These are phyloP conservation scores for Aureobasidium sp. DNA, from an alignment of 2,329 filamentous ascomycete species.

Conservation along the genomic window DNA sequence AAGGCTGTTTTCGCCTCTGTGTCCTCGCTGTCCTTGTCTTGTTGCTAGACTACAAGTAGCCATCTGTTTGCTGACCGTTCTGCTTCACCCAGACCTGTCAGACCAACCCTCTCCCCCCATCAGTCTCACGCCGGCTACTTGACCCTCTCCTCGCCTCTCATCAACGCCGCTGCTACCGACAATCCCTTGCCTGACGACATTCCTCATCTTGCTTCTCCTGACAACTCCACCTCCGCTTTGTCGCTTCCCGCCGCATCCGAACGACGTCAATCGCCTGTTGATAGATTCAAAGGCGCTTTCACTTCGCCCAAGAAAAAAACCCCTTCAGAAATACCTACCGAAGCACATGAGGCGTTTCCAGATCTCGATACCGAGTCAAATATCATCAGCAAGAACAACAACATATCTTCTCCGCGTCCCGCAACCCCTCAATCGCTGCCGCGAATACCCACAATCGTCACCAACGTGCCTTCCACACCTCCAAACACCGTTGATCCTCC, in stretches of 20 bases:
- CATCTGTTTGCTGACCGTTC: neutral
- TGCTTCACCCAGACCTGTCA: slow-evolving; percentile 10
- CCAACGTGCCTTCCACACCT: slow-evolving; percentile 36
- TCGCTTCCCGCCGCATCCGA: slow-evolving; percentile 31
- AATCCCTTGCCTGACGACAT: slow-evolving; percentile 20
- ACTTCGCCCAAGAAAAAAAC: slow-evolving; percentile 44
- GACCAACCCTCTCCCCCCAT: slow-evolving; percentile 36
- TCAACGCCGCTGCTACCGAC: slow-evolving; percentile 20
- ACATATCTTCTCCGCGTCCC: slow-evolving; percentile 10
- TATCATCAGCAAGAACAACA: neutral
- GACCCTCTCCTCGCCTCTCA: slow-evolving; percentile 43
- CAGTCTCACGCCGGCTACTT: slow-evolving; percentile 44
- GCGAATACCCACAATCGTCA: slow-evolving; percentile 29
- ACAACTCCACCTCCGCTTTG: slow-evolving; percentile 13
- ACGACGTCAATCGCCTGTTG: slow-evolving; percentile 61
- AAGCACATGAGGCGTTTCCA: slow-evolving; percentile 10
- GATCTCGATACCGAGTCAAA: neutral
- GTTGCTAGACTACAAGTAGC: neutral
- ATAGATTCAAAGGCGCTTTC: slow-evolving; percentile 67
- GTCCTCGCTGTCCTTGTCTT: neutral
- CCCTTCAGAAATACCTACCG: neutral
- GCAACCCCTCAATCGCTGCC: slow-evolving; percentile 22
- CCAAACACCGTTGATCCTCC: slow-evolving; percentile 40
- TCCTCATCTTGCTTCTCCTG: slow-evolving; percentile 24
- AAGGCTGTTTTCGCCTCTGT: neutral